Base-by-base conservation (phyloP, 2,329 filamentous ascomycete genomes). In the Blastomyces gilchristii region DNA sequence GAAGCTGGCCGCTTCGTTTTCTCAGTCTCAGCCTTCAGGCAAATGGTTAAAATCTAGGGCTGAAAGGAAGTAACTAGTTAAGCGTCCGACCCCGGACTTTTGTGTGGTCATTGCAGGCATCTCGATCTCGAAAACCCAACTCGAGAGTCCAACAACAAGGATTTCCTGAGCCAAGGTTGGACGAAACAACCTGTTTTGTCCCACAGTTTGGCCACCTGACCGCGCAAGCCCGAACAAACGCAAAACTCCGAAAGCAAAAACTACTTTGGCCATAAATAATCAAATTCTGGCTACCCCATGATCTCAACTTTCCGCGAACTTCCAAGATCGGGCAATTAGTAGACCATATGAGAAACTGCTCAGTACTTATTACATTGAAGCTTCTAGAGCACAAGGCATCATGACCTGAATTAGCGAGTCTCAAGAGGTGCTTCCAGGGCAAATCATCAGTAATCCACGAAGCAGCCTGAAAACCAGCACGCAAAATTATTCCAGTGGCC, bases 201-300 rank as follows among this genome's bases (percentile, higher is more conserved):
- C 57, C 57, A 59, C 57, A 41, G 28, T 9, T 34, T 59, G 41
- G 41, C 57, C 57, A 59, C 57, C 57, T 47, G 57, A 59, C 37
- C 39, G 39, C 41, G 16, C 54, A 43, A 22, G 12, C 18, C 37
- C n/a, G n/a, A 2, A 12, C 8, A 25, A 12, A 12, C 37, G 25
- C 18, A 45, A 39, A 43, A 25, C 39, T 47, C 39, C 37, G n/a
- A 39, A 11, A n/a, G 11, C 28, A 57, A 12, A 56, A 57, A 9
- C 3, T 39, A 39, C 16, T 57, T 18, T 2, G 5, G 43, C 18
- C 43, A 18, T 18, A 45, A 45, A 45, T 16, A 54, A 34, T 37
- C 52, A 22, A 53, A 18, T 12, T 34, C 3, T 31, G 25, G 50
- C 50, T 31, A 11, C 14, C 50, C 34, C 22, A 7, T 41, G 37